Base-by-base conservation (phyloP, 2,329 filamentous ascomycete genomes). In the Ilyonectria destructans region DNA sequence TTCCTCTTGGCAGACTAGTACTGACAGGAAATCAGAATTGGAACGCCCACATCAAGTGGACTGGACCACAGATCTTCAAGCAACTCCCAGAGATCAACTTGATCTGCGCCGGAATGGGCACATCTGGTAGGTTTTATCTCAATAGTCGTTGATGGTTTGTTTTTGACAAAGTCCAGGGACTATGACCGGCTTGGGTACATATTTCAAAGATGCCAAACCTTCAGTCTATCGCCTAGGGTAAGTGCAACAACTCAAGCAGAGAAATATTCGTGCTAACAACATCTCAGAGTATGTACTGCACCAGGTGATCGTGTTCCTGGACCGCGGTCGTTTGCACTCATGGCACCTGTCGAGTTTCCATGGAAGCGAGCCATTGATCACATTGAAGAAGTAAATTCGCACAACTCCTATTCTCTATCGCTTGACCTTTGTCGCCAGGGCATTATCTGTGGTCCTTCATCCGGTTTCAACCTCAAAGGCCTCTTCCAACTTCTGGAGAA, bases 401-500 rank as follows among this genome's bases (percentile, higher is more conserved):
- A 81, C 8, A 85, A 89, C 43, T 87, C 89, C 0, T 91, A 85
- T 73, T 78, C 80, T 0, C 68, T 86, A 8, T 90, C 88, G 0
- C 75, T 91, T 31, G 79, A 86, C 13, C 79, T 91, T 1, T 89
- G 84, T 26, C 83, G 89, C 1, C 81, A 90, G 58, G 89, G 89
- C 0, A 77, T 91, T 7, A 82, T 91, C 7, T 89, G 86, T 46
- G 89, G 89, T 0, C 89, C 89, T 0, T 90, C 88, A 0, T 90
- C 88, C 0, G 89, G 89, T 0, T 87, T 90, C 72, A 89, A 87
- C 60, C 79, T 91, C 1, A 72, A 84, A 62, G 87, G 89, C 12
- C 75, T 88, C 3, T 84, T 83, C 68, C 82, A 88, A 48, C 84
- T 85, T 69, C 74, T 90, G 1, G 81, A 84, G 58, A 86, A 84